Base-by-base conservation (phyloP, 2,329 filamentous ascomycete species). In the Epichloe scottii region DNA sequence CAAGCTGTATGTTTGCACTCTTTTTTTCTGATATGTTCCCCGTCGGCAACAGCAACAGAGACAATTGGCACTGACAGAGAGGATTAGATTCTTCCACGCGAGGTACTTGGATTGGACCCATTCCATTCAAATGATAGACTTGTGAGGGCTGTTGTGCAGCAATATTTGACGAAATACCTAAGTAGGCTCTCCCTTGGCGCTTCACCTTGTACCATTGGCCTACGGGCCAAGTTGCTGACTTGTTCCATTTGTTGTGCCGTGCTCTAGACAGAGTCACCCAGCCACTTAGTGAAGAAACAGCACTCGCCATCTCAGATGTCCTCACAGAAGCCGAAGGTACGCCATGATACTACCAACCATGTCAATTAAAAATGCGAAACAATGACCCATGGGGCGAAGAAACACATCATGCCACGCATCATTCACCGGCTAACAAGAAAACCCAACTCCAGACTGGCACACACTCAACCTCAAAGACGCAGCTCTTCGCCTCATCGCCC, bases 371-470 rank as follows among this genome's bases (percentile, higher is more conserved):
- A 17, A 10, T 10, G 19, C 4, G 5, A 39, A 39, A 39, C 3
- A 40, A 40, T 11, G 1, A 12, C 26, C 10, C 26, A 30, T 30
- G 26, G 26, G 8, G 26, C 26, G 8, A 30, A 8, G 8, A 30
- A 30, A 11, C 10, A 30, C 26, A 11, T 30, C 8, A 30, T 30
- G 8, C 8, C 3, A 30, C 10, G 26, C 26, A 11, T 8, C 26
- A 1, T 30, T 30, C 26, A 30, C 26, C 4, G 26, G 26, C 26
- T 30, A 30, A 30, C 26, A 30, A 30, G 26, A 8, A 30, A 30
- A 30, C 3, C 41, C 41, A 43, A 14, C 19, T 33, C 21, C 34
- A 50, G 49, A 51, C 12, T 51, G 49, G 49, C 42, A 51, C 14
- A 33, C 38, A 17, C 3, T 46, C 35, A 35, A 11, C n/a, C 21